A percentile compares a stretch with the other conserved stretches of the same genome.
Conservation (phyloP, 371 early-diverging fungal species). For the Mucor lusitanicus region DNA sequence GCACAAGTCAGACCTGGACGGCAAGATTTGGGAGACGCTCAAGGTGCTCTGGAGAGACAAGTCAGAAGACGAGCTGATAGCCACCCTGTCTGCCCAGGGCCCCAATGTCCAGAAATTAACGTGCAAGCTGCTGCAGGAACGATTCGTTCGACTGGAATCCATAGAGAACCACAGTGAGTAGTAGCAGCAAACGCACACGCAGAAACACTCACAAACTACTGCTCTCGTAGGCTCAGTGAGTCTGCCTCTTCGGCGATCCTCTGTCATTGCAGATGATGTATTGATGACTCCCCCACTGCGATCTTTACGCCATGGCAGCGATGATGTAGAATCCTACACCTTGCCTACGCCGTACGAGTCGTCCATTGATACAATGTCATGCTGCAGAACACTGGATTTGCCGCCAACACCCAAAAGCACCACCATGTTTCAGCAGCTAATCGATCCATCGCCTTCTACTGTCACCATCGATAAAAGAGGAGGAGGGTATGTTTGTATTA, state of each 20-base stretch:
- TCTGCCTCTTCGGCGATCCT: conserved; percentile 21
- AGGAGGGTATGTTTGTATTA: background rate
- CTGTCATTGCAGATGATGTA: conserved; percentile 21
- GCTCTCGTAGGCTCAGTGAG: conserved; percentile 21
- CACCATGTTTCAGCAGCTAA: conserved; percentile 20
- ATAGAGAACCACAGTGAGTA: background rate
- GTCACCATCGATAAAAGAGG: background rate
- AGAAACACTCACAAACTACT: too few species aligned
- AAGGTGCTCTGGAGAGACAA: conserved; percentile 36
- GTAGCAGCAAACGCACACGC: background rate
- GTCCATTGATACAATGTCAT: conserved; percentile 33
- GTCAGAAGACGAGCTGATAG: conserved; percentile 23
- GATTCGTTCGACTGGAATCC: conserved; percentile 20
- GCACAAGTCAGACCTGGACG: conserved; percentile 28
- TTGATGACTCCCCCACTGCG: conserved; percentile 38
- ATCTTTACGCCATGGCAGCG: conserved; percentile 13
- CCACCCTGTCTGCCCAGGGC: conserved; percentile 20
- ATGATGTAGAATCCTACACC: conserved; percentile 18
- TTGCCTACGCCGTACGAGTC: conserved; percentile 35
- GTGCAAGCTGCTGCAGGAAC: conserved; percentile 41
- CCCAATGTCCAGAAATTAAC: conserved; percentile 44
- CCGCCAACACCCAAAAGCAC: conserved; percentile 38
- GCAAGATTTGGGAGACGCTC: conserved; percentile 43
- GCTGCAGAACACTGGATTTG: conserved; percentile 20
- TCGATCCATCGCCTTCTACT: background rate